phyloP scores from a whole-genome alignment of 2,329 filamentous ascomycete genomes.

The Colletotrichum eleusines region DNA sequence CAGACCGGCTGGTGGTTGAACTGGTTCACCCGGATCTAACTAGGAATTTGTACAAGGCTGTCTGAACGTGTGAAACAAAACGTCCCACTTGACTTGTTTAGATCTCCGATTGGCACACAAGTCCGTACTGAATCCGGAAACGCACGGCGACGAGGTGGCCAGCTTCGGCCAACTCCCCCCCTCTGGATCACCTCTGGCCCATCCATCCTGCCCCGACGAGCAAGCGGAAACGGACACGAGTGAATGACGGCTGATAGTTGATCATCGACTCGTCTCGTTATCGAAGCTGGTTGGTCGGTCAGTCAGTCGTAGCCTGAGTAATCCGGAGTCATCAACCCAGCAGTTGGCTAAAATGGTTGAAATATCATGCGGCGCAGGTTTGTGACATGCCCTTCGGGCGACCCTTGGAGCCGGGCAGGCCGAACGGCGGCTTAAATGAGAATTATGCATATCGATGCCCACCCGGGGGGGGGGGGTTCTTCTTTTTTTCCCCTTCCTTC shows the following conservation, averaged over 20 bases:
- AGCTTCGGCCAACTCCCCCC: background rate
- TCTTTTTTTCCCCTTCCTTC: background rate
- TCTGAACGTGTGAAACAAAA: background rate
- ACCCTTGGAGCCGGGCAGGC: slow-evolving; percentile 23
- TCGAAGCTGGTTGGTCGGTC: background rate
- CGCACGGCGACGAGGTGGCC: background rate
- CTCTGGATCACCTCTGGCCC: background rate
- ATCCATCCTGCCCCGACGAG: background rate
- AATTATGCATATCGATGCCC: slow-evolving; percentile 17
- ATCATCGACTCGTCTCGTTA: background rate
- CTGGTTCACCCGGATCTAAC: background rate
- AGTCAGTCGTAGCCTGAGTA: background rate
- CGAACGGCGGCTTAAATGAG: slow-evolving; percentile 27
- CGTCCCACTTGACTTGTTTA: background rate
- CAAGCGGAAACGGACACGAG: slow-evolving; percentile 1
- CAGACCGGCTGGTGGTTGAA: background rate
- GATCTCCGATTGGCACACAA: background rate
- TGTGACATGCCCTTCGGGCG: background rate
- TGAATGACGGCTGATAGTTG: slow-evolving; percentile 1
- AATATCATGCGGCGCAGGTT: background rate
- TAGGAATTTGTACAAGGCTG: background rate
- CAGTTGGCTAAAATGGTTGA: background rate
- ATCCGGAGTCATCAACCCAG: background rate
- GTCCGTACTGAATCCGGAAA: background rate
- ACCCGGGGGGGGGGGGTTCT: too few relatives aligned